A percentile compares a stretch with the other conserved stretches of the same genome.
Evolutionary conservation across 202 grass and related monocot species (phyloP).

Genomic region (Dendrocalamus latiflorus): DNA sequence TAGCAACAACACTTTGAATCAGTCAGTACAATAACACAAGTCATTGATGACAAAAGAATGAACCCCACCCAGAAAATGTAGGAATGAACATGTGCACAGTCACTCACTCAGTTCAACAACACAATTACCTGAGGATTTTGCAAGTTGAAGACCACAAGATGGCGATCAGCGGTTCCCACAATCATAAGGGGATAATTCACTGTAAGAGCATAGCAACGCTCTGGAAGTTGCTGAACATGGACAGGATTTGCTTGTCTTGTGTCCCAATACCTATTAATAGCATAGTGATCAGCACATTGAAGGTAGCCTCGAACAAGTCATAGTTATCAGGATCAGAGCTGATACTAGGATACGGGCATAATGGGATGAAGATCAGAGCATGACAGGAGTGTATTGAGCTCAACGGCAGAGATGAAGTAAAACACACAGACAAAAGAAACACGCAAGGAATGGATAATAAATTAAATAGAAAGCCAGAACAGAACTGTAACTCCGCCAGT

Average conservation of each 20-base stretch:
- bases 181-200: conserved; percentile 96
- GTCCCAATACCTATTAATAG: conserved; percentile 66
- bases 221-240: conserved; percentile 90
- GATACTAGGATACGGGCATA: background rate
- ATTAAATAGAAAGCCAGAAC: background rate
- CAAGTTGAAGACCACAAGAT: conserved; percentile 85
- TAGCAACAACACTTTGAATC: conserved; percentile 15
- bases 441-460: background rate
- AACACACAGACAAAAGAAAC: background rate
- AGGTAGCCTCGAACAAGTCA: background rate
- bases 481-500: background rate
- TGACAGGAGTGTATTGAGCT: background rate
- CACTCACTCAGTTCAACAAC: background rate
- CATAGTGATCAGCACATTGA: background rate
- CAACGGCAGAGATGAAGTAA: background rate
- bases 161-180: conserved; percentile 86
- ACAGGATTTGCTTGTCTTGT: conserved; percentile 67
- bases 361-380: background rate
- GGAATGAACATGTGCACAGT: background rate
- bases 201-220: conserved; percentile 72
- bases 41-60: background rate
- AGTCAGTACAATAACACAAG: background rate
- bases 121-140: conserved; percentile 81
- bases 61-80: background rate
- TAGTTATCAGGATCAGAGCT: background rate